Evolutionary conservation across 345 rosid species (phyloP), one percentile per base, ranked within the genome.

Genomic region (Acer yangbiense): DNA sequence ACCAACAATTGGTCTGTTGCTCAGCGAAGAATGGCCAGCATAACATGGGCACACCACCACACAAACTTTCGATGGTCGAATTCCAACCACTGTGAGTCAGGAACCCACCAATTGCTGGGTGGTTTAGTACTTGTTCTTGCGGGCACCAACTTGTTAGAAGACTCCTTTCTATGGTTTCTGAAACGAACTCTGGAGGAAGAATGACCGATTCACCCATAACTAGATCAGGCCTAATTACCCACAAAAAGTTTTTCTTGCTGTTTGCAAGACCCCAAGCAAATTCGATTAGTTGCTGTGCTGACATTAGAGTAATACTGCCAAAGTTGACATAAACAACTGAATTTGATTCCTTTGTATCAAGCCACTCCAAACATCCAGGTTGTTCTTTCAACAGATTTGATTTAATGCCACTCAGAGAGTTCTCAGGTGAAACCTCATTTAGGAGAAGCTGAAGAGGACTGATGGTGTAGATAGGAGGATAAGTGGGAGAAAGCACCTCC

Each of bases 201-300:
- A 79, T 27, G 13, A 78, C 74, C 2, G 67, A 18, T 10, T 68
- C 75, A 2, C 75, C 82, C 0, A 3, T 44, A 0, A 79, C 44
- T 14, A 82, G 65, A 66, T 82, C 77, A 13, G 82, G 68, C 66
- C 78, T 79, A 10, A 79, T 76, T 0, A 82, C 72, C 85, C 85
- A 82, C 14, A 82, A 67, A 41, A 78, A 78, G 0, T 20, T 0
- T 7, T 6, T 7, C 52, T 67, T 79, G 60, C 71, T 50, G 21
- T 82, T 82, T 1, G 85, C 82, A 27, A 78, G 77, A 41, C 82
- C 77, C 77, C 82, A 75, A 2, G 82, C 71, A 18, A 78, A 78
- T 66, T 82, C 82, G 3, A 65, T 7, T 1, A 82, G 57, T 39
- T 78, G 82, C 0, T 75, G 29, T 2, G 35, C 9, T 8, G 77